Evolutionary conservation across 73 alveolate species (phyloP), one percentile per base, ranked within the genome.

Genomic region (Diophrys sp.): DNA sequence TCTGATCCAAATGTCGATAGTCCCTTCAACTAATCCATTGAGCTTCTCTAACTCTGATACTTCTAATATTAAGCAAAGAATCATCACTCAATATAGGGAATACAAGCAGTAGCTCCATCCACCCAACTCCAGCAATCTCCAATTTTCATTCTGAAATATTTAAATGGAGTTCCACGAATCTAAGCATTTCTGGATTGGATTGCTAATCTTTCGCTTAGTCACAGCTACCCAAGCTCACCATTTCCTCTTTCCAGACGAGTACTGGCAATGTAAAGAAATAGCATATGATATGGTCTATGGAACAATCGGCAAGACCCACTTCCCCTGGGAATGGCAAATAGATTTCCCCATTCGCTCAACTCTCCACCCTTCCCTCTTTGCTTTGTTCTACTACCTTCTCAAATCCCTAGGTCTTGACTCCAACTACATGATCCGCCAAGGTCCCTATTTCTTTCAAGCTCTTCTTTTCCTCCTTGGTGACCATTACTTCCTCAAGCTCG

Each of bases 171-270:
- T 44, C 62, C 62, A 11, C 5, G 62, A 44, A 11, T 44, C 62
- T 11, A 44, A 44, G 5, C 5, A 5, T 11, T 44, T 44, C 62
- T 44, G 62, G 62, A 44, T 5, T 11, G 18, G 5, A 5, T 44
- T 44, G 18, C 62, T 44, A 5, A 44, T 44, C 5, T 44, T 44
- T 44, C 62, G 62, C 5, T 44, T 44, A 18, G n/a, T 44, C 62
- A 11, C 62, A 44, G 62, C 62, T 11, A 5, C 18, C 5, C 62
- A 44, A 44, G 62, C 88, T 2, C 32, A 34, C 33, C 73, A 80
- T 70, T 31, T 80, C 81, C 56, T 2, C 32, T 80, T 70, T 71
- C 88, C 81, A 25, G 88, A 80, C 71, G 88, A 72, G 34, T 71
- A 71, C 29, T 80, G 88, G 88, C 78, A 80, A 31, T 67, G 77